Evolutionary conservation across 495 filamentous ascomycete genomes (phyloP), one percentile per base, ranked within the genome.

Genomic region (Penicillium parvum): DNA sequence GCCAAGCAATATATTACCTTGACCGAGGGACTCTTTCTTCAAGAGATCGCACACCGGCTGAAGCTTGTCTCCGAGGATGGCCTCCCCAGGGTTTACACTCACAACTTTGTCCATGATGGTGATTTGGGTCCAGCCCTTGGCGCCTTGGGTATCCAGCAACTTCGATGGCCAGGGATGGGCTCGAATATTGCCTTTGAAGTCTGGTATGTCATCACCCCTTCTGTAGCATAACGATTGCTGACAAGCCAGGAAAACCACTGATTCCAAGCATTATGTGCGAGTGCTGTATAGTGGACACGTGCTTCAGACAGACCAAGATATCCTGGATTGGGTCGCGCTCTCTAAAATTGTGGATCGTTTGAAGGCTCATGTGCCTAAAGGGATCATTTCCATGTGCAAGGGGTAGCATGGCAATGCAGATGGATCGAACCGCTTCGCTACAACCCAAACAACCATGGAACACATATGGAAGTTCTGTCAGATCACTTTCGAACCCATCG

Each of bases 81-180:
- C 7, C 49, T 47, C 3, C 40, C 42, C 0, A 17, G 61, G 7
- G 56, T 56, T 15, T 66, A 66, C 33, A 56, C 56, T 26, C 63
- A 66, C 45, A 64, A 37, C n/a, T 64, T 66, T 21, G 39, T 61
- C 3, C 61, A 66, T 32, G 63, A 64, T 40, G 63, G 63, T 2
- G 63, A 66, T 35, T 37, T 66, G 10, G 60, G 60, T 7, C 63
- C 63, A 3, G 34, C 64, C 3, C 34, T 66, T 29, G 63, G 63
- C 0, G 60, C 63, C 0, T 34, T 66, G 37, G 60, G 56, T 2
- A 64, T 64, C 20, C 43, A 46, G 26, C 45, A 53, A 18, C 40
- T 66, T 11, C 43, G 63, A 12, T 66, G 63, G 63, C 63, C 63
- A 6, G 63, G 55, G 8, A 66, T 66, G 63, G 63, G 32, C 17